Evolutionary conservation across 2,329 filamentous ascomycete species (phyloP), one percentile per base, ranked within the genome.

Genomic region (Chaetomium sp.): DNA sequence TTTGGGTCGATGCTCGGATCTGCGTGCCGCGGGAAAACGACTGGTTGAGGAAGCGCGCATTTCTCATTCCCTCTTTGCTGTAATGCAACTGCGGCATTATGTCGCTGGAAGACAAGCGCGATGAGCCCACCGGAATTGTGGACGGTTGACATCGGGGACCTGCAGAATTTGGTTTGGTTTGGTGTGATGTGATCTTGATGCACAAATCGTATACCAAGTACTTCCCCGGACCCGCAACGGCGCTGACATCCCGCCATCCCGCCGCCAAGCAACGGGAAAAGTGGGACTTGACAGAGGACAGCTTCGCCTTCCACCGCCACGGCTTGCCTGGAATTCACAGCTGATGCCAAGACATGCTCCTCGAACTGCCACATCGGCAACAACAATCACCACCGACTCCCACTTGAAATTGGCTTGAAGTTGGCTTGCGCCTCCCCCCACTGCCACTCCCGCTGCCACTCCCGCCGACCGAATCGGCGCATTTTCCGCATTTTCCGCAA

Each of bases 261-360:
- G 58, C 42, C 50, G 63, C 63, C 63, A 62, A 65, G 63, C 54
- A 38, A 38, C 49, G 54, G 35, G 33, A 59, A 65, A 62, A 49
- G 53, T 49, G 63, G 63, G 47, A 2, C 54, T 29, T 4, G 50
- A 7, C 7, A 56, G 21, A 57, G 38, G 62, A 38, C 62, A 64
- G 57, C 57, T 51, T 64, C 50, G 16, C 23, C 33, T 51, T 51
- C 33, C 61, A 53, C 45, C 38, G 27, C 27, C 38, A 42, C 16
- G 38, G 38, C 38, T 16, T 19, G 38, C 6, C 19, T 12, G 47
- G 47, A 56, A 25, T 49, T 42, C 50, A 23, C 50, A 31, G 25
- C 55, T 23, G 50, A 35, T 21, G 51, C 35, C 42, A 42, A 56
- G 50, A n/a, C 27, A 21, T 7, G 16, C n/a, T 42, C 13, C 35